Evolutionary conservation across 305 asterid species (phyloP).

Genomic region (Salvia sclarea): DNA sequence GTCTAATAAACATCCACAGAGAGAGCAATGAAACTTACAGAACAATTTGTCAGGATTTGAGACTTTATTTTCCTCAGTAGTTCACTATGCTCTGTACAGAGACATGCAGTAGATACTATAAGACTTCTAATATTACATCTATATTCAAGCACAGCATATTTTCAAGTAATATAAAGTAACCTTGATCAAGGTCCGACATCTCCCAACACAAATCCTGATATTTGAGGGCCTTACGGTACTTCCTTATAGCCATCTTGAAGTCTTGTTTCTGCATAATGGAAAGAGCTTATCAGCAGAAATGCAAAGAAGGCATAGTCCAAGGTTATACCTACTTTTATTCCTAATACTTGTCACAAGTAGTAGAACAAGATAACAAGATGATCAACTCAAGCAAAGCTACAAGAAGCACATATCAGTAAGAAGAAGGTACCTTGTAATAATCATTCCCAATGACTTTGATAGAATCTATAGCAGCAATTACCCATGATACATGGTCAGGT

Average conservation of each 20-base stretch:
- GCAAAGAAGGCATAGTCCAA: too few relatives aligned
- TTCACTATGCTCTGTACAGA: conserved; percentile 58
- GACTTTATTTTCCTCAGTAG: conserved; percentile 64
- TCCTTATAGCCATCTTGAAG: conserved; percentile 88
- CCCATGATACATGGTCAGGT: conserved; percentile 53
- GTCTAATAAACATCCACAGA: neutral
- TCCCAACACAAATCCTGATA: conserved; percentile 95
- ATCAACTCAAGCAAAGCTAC: conserved; percentile 2
- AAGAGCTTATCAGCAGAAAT: neutral
- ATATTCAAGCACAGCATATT: conserved; percentile 8
- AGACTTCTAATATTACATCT: conserved; percentile 12
- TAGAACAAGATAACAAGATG: neutral
- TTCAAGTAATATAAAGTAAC: conserved; percentile 35
- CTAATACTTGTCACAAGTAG: neutral
- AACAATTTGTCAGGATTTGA: conserved; percentile 78
- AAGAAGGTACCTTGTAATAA: conserved; percentile 61
- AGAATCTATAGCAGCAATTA: conserved; percentile 61
- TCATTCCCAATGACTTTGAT: conserved; percentile 78
- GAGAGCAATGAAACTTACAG: conserved; percentile 55
- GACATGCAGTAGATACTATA: conserved; percentile 23
- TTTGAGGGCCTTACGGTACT: conserved; percentile 84
- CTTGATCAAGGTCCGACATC: conserved; percentile 68
- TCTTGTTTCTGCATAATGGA: conserved; percentile 63
- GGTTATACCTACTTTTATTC: neutral
- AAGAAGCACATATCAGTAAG: neutral